These are phyloP conservation scores for Beauveria sp. DNA, from an alignment of 2,329 filamentous ascomycete species.

Conservation along the genomic window DNA sequence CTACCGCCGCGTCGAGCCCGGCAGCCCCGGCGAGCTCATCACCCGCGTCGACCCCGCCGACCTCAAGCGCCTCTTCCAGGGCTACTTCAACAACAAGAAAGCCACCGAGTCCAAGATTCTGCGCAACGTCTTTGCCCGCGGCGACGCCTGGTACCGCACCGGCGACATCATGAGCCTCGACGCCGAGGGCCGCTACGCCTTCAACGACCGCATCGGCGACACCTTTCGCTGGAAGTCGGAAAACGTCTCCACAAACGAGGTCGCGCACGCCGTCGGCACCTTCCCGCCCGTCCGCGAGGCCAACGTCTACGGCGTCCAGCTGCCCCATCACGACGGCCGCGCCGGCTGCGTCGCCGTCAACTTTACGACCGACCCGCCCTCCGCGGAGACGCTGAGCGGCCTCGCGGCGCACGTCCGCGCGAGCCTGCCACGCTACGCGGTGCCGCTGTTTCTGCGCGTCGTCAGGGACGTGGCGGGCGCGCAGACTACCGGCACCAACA, in stretches of 20 bases:
- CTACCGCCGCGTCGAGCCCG: slow-evolving; percentile 50
- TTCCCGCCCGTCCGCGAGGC: slow-evolving; percentile 65
- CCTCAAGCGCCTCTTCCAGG: slow-evolving; percentile 61
- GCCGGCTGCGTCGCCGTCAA: slow-evolving; percentile 72
- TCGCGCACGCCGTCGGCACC: slow-evolving; percentile 63
- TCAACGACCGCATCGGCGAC: slow-evolving; percentile 73
- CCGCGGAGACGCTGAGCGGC: slow-evolving; percentile 41
- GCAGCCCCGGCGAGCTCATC: slow-evolving; percentile 68
- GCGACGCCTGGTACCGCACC: slow-evolving; percentile 75
- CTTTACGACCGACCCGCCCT: slow-evolving; percentile 37
- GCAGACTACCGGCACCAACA: slow-evolving; percentile 75
- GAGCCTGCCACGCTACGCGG: slow-evolving; percentile 63
- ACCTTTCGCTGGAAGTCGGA: slow-evolving; percentile 78
- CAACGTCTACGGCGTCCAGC: slow-evolving; percentile 76
- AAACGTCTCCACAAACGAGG: slow-evolving; percentile 76
- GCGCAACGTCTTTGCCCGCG: slow-evolving; percentile 62
- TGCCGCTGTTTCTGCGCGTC: slow-evolving; percentile 69
- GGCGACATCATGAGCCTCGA: slow-evolving; percentile 76
- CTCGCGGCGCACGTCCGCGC: slow-evolving; percentile 51
- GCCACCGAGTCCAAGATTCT: slow-evolving; percentile 70
- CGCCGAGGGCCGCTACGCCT: slow-evolving; percentile 63
- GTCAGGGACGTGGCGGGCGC: slow-evolving; percentile 45
- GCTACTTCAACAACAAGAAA: slow-evolving; percentile 68
- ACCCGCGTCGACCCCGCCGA: slow-evolving; percentile 61
- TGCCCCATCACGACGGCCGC: slow-evolving; percentile 76